These are phyloP conservation scores for Rickenella mellea DNA, from an alignment of 768 basidiomycete genomes.

Conservation along the genomic window DNA sequence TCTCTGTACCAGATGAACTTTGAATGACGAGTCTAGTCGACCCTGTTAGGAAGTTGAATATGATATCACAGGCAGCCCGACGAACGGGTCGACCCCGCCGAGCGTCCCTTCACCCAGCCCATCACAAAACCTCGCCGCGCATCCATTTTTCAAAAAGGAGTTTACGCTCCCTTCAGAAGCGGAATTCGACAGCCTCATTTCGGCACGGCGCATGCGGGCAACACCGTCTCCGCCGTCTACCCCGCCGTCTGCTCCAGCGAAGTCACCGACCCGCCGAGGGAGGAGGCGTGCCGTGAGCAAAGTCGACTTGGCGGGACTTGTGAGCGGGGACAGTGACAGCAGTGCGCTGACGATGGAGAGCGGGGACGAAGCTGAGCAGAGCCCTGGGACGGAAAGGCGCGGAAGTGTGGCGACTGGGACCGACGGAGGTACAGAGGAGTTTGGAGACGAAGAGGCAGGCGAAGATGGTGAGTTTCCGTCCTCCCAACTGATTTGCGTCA, in stretches of 20 bases:
- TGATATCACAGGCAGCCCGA: slow-evolving; percentile 29
- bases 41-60: slow-evolving; percentile 33
- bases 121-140: slow-evolving; percentile 53
- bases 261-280: slow-evolving; percentile 25
- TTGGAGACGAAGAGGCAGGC: slow-evolving; percentile 55
- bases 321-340: slow-evolving; percentile 76
- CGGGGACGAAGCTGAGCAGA: slow-evolving; percentile 43
- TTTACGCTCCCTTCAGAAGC: slow-evolving; percentile 57
- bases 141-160: slow-evolving; percentile 70
- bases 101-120: slow-evolving; percentile 58
- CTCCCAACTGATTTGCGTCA: neutral
- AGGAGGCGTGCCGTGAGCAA: slow-evolving; percentile 35
- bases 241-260: slow-evolving; percentile 38
- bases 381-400: slow-evolving; percentile 18
- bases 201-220: slow-evolving; percentile 52
- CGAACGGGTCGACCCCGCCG: slow-evolving; percentile 34
- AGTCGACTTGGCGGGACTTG: slow-evolving; percentile 60
- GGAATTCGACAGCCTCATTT: slow-evolving; percentile 47
- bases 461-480: slow-evolving; percentile 22
- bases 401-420: slow-evolving; percentile 62
- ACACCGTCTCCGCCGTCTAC: slow-evolving; percentile 44
- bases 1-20: slow-evolving; percentile 1
- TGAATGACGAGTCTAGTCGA: neutral
- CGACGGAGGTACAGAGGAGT: slow-evolving; percentile 59
- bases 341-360: slow-evolving; percentile 79